Evolutionary conservation across 768 basidiomycete species (phyloP).

Genomic region (Baorangia bicolor): DNA sequence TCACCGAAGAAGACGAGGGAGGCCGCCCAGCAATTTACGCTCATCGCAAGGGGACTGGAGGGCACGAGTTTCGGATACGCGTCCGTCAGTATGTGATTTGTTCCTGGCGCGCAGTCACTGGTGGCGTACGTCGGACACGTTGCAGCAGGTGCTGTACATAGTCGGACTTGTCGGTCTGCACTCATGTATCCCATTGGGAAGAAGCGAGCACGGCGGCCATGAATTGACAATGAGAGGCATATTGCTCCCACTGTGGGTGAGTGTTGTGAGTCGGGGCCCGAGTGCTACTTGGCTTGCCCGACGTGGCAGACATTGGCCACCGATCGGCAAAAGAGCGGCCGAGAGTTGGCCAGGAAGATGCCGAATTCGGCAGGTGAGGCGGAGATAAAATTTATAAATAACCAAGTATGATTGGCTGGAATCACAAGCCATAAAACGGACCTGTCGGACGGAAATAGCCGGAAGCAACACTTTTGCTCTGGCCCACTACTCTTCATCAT

Average conservation of each 20-base stretch:
- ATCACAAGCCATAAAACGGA: conserved; percentile 26
- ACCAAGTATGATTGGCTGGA: conserved; percentile 21
- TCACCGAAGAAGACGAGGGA: conserved; percentile 74
- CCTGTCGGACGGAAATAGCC: conserved; percentile 22
- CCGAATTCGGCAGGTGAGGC: conserved; percentile 3
- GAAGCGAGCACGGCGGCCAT: background rate
- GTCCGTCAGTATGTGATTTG: conserved; percentile 51
- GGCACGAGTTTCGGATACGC: conserved; percentile 86
- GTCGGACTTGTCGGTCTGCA: background rate
- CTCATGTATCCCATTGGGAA: background rate
- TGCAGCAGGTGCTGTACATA: background rate
- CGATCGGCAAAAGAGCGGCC: conserved; percentile 12
- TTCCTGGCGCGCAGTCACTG: background rate
- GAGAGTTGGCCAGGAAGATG: background rate
- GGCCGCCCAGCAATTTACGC: conserved; percentile 83
- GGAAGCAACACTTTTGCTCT: conserved; percentile 21
- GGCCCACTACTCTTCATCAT: conserved; percentile 16
- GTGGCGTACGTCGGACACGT: background rate
- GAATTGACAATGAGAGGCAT: background rate
- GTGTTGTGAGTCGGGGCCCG: background rate
- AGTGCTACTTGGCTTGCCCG: too few relatives aligned
- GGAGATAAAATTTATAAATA: conserved; percentile 22
- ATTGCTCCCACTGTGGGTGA: background rate
- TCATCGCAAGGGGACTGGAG: conserved; percentile 81
- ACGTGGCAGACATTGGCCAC: too few relatives aligned